Conservation (phyloP, 352 stramenopile species). For the Pythium myriotylum region DNA sequence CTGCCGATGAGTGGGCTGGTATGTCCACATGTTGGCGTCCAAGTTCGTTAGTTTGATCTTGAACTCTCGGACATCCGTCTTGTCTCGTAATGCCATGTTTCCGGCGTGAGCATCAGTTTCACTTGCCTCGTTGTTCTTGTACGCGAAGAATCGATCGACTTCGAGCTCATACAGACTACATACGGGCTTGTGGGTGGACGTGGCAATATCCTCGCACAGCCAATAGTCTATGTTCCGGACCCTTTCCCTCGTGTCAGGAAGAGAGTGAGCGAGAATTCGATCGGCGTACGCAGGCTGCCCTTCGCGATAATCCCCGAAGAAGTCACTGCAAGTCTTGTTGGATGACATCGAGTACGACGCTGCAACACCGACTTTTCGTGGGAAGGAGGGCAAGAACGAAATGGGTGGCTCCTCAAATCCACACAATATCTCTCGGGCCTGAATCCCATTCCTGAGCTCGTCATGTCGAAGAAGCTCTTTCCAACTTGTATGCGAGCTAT, state of each 20-base stretch:
- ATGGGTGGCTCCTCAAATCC: slow-evolving; percentile 82
- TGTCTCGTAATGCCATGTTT: slow-evolving; percentile 52
- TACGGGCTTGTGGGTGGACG: slow-evolving; percentile 70
- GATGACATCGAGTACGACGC: slow-evolving; percentile 68
- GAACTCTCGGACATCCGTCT: slow-evolving; percentile 64
- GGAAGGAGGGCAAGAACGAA: slow-evolving; percentile 71
- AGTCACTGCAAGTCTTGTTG: slow-evolving; percentile 48
- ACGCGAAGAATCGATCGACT: slow-evolving; percentile 71
- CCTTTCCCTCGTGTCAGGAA: slow-evolving; percentile 55
- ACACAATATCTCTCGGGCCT: slow-evolving; percentile 79
- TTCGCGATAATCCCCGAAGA: slow-evolving; percentile 40
- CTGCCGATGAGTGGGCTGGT: slow-evolving; percentile 26
- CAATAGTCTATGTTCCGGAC: slow-evolving; percentile 61
- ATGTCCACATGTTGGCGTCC: slow-evolving; percentile 77
- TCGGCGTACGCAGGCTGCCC: slow-evolving; percentile 63
- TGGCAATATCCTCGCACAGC: slow-evolving; percentile 61
- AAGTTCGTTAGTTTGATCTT: slow-evolving; percentile 71
- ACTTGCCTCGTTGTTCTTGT: slow-evolving; percentile 58
- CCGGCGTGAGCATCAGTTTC: slow-evolving; percentile 41
- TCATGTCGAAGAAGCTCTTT: slow-evolving; percentile 71
- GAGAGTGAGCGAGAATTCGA: slow-evolving; percentile 67
- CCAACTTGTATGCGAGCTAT: slow-evolving; percentile 63
- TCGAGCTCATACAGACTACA: slow-evolving; percentile 76
- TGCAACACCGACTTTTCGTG: slow-evolving; percentile 54
- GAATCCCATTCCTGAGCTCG: slow-evolving; percentile 61